Evolutionary conservation across 2,329 filamentous ascomycete species (phyloP).

Genomic region (Chalaropsis ovoidea): DNA sequence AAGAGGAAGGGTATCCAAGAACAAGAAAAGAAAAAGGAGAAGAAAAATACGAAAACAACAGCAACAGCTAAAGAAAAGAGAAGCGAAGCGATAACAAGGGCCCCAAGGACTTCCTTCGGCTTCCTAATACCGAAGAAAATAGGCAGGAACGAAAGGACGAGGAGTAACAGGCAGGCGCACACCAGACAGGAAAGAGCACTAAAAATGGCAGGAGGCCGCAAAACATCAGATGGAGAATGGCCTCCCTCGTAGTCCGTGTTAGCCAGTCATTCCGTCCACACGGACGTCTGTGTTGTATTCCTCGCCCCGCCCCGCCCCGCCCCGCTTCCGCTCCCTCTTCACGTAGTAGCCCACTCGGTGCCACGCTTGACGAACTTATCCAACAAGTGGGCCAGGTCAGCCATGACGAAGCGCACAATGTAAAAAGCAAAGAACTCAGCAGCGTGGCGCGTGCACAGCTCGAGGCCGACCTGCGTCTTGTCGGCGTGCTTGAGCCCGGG

Average conservation of each 20-base stretch:
- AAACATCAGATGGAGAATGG: no score
- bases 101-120: no score
- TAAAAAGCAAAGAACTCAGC: conserved; percentile 98
- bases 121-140: no score
- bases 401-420: conserved; percentile 85
- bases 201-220: no score
- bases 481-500: conserved; percentile 84
- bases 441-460: conserved; percentile 84
- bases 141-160: no score
- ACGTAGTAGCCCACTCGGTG: conserved; percentile 72
- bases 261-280: no score
- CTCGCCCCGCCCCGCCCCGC: no score
- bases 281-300: no score
- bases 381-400: conserved; percentile 71
- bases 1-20: conserved; percentile 16
- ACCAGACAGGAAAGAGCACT: no score
- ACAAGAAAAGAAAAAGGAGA: conserved; percentile 5
- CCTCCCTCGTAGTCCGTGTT: no score
- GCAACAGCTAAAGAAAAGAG: background rate
- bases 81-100: no score
- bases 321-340: conserved; percentile 21
- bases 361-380: conserved; percentile 97
- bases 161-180: no score
- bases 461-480: conserved; percentile 87
- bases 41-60: background rate